Conservation (phyloP, 2,329 filamentous ascomycete genomes). For the Dactylellina haptotyla region DNA sequence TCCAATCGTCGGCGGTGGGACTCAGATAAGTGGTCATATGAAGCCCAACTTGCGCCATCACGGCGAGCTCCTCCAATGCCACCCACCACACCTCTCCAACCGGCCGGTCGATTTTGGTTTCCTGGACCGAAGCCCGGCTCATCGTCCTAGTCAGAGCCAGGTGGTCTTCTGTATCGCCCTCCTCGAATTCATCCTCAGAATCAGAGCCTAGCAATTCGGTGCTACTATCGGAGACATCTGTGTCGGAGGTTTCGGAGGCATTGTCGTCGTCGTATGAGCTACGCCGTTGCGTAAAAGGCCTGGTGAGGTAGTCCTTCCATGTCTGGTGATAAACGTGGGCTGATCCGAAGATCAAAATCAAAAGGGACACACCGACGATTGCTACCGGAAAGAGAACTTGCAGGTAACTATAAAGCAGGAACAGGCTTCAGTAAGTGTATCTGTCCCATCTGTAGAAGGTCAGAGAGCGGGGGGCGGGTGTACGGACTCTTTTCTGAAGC, state of each 20-base stretch:
- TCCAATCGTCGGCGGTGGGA: constrained; percentile 68
- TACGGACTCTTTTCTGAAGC: constrained; percentile 63
- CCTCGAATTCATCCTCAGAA: constrained; percentile 69
- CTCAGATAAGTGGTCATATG: constrained; percentile 72
- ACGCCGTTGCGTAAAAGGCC: constrained; percentile 1
- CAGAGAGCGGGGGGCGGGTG: background rate
- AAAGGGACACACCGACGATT: constrained; percentile 75
- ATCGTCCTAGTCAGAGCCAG: constrained; percentile 69
- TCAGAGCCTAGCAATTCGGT: constrained; percentile 60
- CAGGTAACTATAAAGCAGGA: constrained; percentile 71
- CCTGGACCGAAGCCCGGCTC: constrained; percentile 64
- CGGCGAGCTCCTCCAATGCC: constrained; percentile 77
- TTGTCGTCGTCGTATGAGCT: constrained; percentile 16
- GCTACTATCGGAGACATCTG: constrained; percentile 51
- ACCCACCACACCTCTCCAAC: constrained; percentile 76
- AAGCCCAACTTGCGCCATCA: constrained; percentile 76
- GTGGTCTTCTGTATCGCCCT: constrained; percentile 65
- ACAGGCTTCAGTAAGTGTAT: background rate
- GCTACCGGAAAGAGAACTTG: constrained; percentile 81
- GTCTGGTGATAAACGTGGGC: constrained; percentile 46
- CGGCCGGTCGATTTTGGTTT: constrained; percentile 79
- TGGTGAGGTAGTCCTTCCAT: constrained; percentile 39
- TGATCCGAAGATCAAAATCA: constrained; percentile 67
- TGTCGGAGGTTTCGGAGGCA: constrained; percentile 21
- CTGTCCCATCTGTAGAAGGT: background rate